Evolutionary conservation across 163 green algal species (phyloP).

Genomic region (Chlamydomonas reinhardtii): DNA sequence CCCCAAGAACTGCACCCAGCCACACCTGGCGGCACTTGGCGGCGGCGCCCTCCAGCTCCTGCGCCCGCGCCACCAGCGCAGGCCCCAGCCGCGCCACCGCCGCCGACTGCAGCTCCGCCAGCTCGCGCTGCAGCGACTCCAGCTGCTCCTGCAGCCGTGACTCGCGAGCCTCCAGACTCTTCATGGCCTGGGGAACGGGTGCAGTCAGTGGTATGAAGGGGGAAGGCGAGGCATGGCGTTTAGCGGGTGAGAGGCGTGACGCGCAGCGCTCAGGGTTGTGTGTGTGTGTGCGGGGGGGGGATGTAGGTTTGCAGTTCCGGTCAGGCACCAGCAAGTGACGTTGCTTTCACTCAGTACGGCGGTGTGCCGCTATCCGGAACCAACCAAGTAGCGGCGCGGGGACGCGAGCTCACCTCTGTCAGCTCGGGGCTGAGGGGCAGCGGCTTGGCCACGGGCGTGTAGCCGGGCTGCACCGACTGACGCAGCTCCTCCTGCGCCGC

Average conservation of each 20-base stretch:
- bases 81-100: slow-evolving; percentile 34
- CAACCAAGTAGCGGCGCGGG: too few relatives aligned
- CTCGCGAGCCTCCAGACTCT: not conserved
- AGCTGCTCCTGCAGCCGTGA: not conserved
- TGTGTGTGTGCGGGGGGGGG: too few relatives aligned
- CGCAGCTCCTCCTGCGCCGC: slow-evolving; percentile 29
- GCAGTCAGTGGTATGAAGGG: not conserved
- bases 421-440: too few relatives aligned
- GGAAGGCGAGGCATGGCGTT: not conserved
- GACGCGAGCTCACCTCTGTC: too few relatives aligned
- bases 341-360: too few relatives aligned
- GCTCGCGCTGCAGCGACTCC: slow-evolving; percentile 7
- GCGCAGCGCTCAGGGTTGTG: too few relatives aligned
- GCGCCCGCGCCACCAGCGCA: slow-evolving; percentile 20
- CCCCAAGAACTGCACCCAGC: too few relatives aligned
- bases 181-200: not conserved
- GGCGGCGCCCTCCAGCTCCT: slow-evolving; percentile 33
- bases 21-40: not conserved
- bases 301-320: too few relatives aligned
- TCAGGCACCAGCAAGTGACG: too few relatives aligned
- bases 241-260: too few relatives aligned
- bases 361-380: too few relatives aligned
- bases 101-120: slow-evolving; percentile 32
- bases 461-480: not conserved
- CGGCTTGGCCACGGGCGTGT: not conserved